phyloP scores from a whole-genome alignment of 2,329 filamentous ascomycete species.

The Penicillium corylophilum region DNA sequence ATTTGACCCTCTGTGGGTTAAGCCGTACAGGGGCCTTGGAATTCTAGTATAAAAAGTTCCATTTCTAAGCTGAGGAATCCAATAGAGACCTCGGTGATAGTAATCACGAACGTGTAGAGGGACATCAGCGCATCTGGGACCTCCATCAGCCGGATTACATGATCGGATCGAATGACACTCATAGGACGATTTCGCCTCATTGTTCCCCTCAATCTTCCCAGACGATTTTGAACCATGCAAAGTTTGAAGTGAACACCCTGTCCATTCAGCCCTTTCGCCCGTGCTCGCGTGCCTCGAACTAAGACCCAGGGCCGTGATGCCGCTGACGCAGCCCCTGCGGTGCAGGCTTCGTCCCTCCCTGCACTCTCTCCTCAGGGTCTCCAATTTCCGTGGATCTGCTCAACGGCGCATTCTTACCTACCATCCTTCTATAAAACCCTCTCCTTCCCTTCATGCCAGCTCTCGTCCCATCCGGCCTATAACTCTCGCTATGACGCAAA shows the following conservation, averaged over 20 bases:
- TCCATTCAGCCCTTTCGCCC: slow-evolving; percentile 17
- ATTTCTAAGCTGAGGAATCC: not conserved
- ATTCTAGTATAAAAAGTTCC: too few species aligned
- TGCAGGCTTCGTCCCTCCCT: slow-evolving; percentile 36
- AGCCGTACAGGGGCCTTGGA: not conserved
- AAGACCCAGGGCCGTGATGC: slow-evolving; percentile 22
- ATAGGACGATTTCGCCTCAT: not conserved
- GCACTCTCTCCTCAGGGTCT: slow-evolving; percentile 17
- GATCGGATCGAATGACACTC: slow-evolving; percentile 15
- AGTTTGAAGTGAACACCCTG: slow-evolving; percentile 23
- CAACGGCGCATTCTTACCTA: slow-evolving; percentile 22
- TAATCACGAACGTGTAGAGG: not conserved
- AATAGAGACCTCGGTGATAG: not conserved
- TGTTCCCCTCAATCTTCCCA: not conserved
- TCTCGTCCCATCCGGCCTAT: slow-evolving; percentile 10
- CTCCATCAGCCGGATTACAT: slow-evolving; percentile 24
- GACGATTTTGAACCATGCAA: slow-evolving; percentile 7
- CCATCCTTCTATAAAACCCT: slow-evolving; percentile 14
- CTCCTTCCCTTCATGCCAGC: slow-evolving; percentile 11
- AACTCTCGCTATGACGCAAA: slow-evolving; percentile 38
- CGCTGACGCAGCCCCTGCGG: slow-evolving; percentile 41
- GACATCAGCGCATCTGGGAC: slow-evolving; percentile 20
- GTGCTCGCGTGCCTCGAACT: slow-evolving; percentile 23
- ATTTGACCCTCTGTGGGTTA: not conserved
- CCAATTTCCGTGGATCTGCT: slow-evolving; percentile 13